These are phyloP conservation scores for Amaranthus hypochondriacus DNA, from an alignment of 148 eudicot genomes.

Conservation along the genomic window DNA sequence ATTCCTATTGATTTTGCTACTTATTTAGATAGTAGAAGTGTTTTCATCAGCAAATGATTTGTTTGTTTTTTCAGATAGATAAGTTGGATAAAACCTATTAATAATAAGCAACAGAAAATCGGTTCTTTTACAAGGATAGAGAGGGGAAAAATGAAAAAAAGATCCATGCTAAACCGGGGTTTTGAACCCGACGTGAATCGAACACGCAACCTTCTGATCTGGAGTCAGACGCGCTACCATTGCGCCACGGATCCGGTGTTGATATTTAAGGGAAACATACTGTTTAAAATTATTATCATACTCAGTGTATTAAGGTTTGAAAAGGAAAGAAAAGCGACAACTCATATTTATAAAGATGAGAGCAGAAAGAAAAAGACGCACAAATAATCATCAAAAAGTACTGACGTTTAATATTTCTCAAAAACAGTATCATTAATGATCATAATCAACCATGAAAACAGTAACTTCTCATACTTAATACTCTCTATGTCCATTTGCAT, in stretches of 20 bases:
- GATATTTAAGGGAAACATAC: too few species aligned
- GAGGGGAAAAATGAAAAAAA: neutral
- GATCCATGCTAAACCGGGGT: slow-evolving; percentile 11
- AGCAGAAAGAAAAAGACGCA: neutral
- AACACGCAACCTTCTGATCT: slow-evolving; percentile 48
- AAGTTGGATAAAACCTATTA: too few species aligned
- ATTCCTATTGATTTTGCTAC: too few species aligned
- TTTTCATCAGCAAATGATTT: too few species aligned
- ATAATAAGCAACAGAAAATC: neutral
- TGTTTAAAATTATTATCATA: neutral
- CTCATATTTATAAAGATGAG: neutral
- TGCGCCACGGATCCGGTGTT: slow-evolving; percentile 38
- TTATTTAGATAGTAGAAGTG: too few species aligned
- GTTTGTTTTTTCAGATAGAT: too few species aligned
- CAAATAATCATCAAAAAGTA: neutral
- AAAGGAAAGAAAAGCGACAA: neutral
- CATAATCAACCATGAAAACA: too few species aligned
- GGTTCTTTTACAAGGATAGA: neutral
- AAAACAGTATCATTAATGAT: too few species aligned
- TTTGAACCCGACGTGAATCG: slow-evolving; percentile 46
- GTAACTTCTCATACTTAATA: too few species aligned
- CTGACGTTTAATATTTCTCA: too few species aligned
- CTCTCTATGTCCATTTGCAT: too few species aligned
- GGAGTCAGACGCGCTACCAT: slow-evolving; percentile 50
- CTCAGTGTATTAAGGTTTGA: neutral